phyloP scores from a whole-genome alignment of 1,284 basidiomycete genomes.

The Schizophyllum commune region DNA sequence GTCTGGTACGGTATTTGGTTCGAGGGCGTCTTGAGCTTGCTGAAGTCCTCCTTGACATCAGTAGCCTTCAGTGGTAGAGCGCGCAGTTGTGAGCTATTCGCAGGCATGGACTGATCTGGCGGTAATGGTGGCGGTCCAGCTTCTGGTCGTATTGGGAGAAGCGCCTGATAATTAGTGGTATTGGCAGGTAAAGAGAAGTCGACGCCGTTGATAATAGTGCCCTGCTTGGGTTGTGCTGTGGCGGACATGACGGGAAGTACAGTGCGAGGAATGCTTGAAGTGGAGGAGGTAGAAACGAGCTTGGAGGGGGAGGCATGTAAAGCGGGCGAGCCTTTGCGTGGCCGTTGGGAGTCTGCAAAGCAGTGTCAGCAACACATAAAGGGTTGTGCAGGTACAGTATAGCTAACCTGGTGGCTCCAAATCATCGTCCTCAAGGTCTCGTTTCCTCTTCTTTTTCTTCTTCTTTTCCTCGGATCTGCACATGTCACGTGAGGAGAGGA shows the following conservation, averaged over 20 bases:
- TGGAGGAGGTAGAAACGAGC: background rate
- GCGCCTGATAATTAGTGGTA: conserved; percentile 17
- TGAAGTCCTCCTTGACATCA: conserved; percentile 83
- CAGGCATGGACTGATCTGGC: conserved; percentile 50
- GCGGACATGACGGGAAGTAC: conserved; percentile 4
- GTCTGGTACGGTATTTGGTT: conserved; percentile 56
- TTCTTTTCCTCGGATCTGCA: conserved; percentile 46
- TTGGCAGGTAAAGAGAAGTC: conserved; percentile 34
- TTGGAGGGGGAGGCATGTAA: conserved; percentile 11
- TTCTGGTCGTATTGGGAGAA: conserved; percentile 50
- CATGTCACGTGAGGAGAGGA: conserved; percentile 14
- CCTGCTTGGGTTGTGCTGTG: conserved; percentile 22
- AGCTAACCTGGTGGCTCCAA: conserved; percentile 42
- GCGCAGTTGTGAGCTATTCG: background rate
- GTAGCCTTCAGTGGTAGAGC: conserved; percentile 68
- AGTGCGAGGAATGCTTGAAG: conserved; percentile 1
- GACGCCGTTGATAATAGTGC: conserved; percentile 46
- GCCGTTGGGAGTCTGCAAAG: conserved; percentile 38
- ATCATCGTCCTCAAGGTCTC: conserved; percentile 69
- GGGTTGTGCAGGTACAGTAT: conserved; percentile 3
- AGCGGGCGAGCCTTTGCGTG: conserved; percentile 50
- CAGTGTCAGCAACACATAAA: conserved; percentile 1
- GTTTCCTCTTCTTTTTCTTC: conserved; percentile 84
- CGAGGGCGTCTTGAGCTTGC: conserved; percentile 66
- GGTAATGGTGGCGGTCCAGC: conserved; percentile 39